These are phyloP conservation scores for Mucor velutinosus DNA, from an alignment of 371 early-diverging fungal genomes.

Conservation along the genomic window DNA sequence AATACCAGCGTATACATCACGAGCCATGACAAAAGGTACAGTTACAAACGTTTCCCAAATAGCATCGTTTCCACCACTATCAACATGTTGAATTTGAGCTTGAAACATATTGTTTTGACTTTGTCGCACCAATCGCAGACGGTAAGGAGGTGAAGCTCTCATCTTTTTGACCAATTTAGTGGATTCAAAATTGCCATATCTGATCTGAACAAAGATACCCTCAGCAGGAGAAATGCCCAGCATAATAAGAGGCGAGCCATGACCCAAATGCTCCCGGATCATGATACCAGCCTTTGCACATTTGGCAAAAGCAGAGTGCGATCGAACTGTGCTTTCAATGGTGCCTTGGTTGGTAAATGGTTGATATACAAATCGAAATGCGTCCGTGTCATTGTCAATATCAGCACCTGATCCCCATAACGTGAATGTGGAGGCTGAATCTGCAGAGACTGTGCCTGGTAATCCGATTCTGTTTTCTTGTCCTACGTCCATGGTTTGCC, in stretches of 20 bases:
- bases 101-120: conserved; percentile 9
- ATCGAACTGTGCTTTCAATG: conserved; percentile 35
- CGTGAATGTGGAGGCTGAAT: conserved; percentile 43
- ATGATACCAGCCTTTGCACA: conserved; percentile 54
- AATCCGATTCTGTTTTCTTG: conserved; percentile 38
- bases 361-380: conserved; percentile 49
- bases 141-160: conserved; percentile 42
- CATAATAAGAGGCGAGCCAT: conserved; percentile 42
- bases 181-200: conserved; percentile 27
- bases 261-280: conserved; percentile 48
- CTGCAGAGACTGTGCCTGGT: conserved; percentile 48
- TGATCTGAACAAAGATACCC: conserved; percentile 39
- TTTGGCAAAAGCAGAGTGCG: conserved; percentile 47
- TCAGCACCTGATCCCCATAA: conserved; percentile 51
- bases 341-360: conserved; percentile 26
- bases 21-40: conserved; percentile 27
- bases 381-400: conserved; percentile 36
- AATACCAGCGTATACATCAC: conserved; percentile 44
- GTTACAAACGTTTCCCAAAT: conserved; percentile 36
- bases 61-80: not conserved
- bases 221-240: conserved; percentile 46
- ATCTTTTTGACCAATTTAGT: conserved; percentile 38
- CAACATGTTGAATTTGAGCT: conserved; percentile 24
- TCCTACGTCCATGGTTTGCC: conserved; percentile 53
- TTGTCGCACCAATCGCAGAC: conserved; percentile 32